Conservation (phyloP, 352 stramenopile species). For the Phytopythium kandeliae region DNA sequence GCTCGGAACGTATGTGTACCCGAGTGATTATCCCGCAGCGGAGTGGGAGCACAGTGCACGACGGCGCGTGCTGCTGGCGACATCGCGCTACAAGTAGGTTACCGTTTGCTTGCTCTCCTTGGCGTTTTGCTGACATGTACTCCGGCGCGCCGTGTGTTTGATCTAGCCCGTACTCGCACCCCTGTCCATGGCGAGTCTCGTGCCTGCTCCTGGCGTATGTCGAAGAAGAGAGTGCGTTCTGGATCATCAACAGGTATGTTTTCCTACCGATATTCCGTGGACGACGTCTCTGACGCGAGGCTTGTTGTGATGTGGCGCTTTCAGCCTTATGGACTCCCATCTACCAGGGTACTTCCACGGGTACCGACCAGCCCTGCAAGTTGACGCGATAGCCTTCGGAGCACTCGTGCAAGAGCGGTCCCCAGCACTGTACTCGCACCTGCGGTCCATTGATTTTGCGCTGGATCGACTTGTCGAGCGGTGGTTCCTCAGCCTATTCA, state of each 20-base stretch:
- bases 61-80: constrained; percentile 60
- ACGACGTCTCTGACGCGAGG: too few relatives aligned
- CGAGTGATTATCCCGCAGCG: constrained; percentile 43
- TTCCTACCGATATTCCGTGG: too few relatives aligned
- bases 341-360: constrained; percentile 78
- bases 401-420: constrained; percentile 44
- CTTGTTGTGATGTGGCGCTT: neutral
- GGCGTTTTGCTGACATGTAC: too few relatives aligned
- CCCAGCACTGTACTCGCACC: constrained; percentile 44
- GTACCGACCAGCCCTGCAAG: constrained; percentile 60
- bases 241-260: constrained; percentile 73
- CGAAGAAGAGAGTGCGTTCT: constrained; percentile 76
- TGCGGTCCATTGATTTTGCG: constrained; percentile 43
- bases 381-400: constrained; percentile 56
- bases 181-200: constrained; percentile 60
- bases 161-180: constrained; percentile 58
- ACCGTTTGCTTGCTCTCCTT: neutral
- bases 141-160: too few relatives aligned
- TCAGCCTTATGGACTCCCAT: constrained; percentile 56
- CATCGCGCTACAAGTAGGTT: constrained; percentile 65
- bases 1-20: constrained; percentile 62
- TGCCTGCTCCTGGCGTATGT: constrained; percentile 70
- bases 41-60: constrained; percentile 56
- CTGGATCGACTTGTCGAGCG: constrained; percentile 52
- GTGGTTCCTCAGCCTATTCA: constrained; percentile 79